phyloP scores from a whole-genome alignment of 805 yeast species.

The Clavispora asparagi region DNA sequence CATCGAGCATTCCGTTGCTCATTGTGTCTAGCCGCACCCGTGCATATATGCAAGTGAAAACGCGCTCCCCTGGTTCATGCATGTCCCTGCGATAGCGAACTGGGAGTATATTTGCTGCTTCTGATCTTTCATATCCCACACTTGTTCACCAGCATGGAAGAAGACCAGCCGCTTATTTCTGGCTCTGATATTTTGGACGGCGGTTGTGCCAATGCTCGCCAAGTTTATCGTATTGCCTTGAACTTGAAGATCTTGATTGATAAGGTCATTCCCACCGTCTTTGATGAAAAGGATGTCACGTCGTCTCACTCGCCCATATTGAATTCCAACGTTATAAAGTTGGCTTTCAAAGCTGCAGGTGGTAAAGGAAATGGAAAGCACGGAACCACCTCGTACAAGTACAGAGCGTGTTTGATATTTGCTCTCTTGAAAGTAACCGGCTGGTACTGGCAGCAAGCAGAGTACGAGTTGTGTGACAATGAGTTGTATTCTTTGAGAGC shows the following conservation, averaged over 20 bases:
- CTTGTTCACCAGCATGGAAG: background rate
- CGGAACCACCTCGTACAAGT: constrained; percentile 54
- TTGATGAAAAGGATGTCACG: constrained; percentile 44
- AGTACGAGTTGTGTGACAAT: constrained; percentile 60
- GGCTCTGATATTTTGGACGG: background rate
- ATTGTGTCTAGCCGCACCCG: too few relatives aligned
- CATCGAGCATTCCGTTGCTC: too few relatives aligned
- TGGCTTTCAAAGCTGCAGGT: constrained; percentile 73
- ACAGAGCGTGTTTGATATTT: constrained; percentile 64
- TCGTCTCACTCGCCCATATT: constrained; percentile 56
- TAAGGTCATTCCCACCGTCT: constrained; percentile 61
- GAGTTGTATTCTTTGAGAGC: constrained; percentile 58
- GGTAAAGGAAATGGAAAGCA: constrained; percentile 59
- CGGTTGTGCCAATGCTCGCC: constrained; percentile 57
- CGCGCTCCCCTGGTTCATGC: too few relatives aligned
- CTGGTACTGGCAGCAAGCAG: constrained; percentile 67
- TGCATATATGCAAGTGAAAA: too few relatives aligned
- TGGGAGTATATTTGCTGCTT: background rate
- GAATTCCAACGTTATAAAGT: constrained; percentile 50
- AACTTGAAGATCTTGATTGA: constrained; percentile 73
- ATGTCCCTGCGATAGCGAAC: too few relatives aligned
- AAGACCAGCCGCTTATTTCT: background rate
- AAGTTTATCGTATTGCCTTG: constrained; percentile 61
- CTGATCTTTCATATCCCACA: background rate
- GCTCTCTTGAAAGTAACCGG: constrained; percentile 68